Percentiles rank a stretch among this genome's conserved stretches.
These are phyloP conservation scores for Barnettozyma populi DNA, from an alignment of 805 yeast species.

Conservation along the genomic window DNA sequence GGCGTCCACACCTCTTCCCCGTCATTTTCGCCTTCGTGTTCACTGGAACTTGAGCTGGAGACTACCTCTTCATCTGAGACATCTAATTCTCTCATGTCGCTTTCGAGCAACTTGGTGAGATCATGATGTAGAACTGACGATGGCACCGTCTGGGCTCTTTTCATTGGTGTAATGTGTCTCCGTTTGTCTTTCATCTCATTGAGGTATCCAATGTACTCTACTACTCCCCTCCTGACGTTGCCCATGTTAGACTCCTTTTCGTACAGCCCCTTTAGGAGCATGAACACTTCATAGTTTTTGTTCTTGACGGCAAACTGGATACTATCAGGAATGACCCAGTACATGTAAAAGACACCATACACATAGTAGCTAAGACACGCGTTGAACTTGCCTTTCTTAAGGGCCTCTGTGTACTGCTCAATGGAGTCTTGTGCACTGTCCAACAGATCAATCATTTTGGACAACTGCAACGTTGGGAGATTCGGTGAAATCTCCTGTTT, in stretches of 20 bases:
- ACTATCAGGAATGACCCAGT: constrained; percentile 33
- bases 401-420: constrained; percentile 26
- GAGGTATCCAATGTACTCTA: constrained; percentile 28
- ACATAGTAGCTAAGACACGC: constrained; percentile 31
- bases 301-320: constrained; percentile 37
- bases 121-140: constrained; percentile 15
- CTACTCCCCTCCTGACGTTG: constrained; percentile 33
- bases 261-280: constrained; percentile 30
- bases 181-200: constrained; percentile 14
- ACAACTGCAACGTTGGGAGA: constrained; percentile 28
- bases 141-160: constrained; percentile 32
- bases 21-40: constrained; percentile 24
- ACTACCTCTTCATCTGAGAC: constrained; percentile 1
- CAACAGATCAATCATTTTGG: constrained; percentile 32
- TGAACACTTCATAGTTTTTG: constrained; percentile 33
- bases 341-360: constrained; percentile 33
- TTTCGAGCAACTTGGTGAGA: constrained; percentile 10
- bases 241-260: constrained; percentile 35
- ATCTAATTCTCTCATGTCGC: neutral
- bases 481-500: constrained; percentile 29
- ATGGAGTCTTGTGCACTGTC: constrained; percentile 32
- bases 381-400: constrained; percentile 17
- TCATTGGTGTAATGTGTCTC: constrained; percentile 4
- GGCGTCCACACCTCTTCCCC: constrained; percentile 31
- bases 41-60: constrained; percentile 2